Base-by-base conservation (phyloP, 352 stramenopile species). In the Phytophthora fragariae region DNA sequence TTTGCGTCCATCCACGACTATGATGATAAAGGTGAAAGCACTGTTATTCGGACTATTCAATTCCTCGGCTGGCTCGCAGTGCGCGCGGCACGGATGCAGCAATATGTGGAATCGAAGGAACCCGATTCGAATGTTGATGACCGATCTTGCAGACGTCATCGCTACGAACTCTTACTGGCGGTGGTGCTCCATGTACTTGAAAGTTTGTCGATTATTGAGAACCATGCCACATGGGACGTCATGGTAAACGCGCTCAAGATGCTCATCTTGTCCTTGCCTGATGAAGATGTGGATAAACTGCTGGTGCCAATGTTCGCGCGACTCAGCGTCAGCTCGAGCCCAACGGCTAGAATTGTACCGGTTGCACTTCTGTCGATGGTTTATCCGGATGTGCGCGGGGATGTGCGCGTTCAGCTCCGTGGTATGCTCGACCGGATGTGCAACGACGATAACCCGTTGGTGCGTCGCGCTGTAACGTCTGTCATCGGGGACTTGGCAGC, bases 401-500 rank as follows among this genome's bases (percentile, higher is more conserved):
- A 97, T 80, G 72, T 93, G 12, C 83, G 74, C 2, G 90, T 97
- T 19, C 90, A 97, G 53, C 68, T 97, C 9, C 89, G 90, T 29
- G 90, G 90, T 15, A 95, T 97, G 88, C 86, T 96, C 27, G 90
- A 97, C 56, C 88, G 90, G 5, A 92, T 97, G 79, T 94, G 86
- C 62, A 92, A 87, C 47, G 90, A 97, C 41, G 90, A 97, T 50
- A 95, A 95, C 53, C 89, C 90, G 14, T 68, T 97, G 1, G 90
- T 97, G 33, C 89, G 90, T 47, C 89, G 90, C 19, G 90, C 89
- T 15, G 90, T 94, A 39, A 92, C 84, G 21, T 94, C 89, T 8
- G 88, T 95, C n/a, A 93, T 97, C 65, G 86, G 84, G 1, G 85
- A 94, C 29, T 73, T 96, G 21, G 89, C 91, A 10, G 68, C 69